Percentiles rank a stretch among this genome's conserved stretches.
Evolutionary conservation across 352 stramenopile species (phyloP).

Genomic region (Phytophthora palmivora): DNA sequence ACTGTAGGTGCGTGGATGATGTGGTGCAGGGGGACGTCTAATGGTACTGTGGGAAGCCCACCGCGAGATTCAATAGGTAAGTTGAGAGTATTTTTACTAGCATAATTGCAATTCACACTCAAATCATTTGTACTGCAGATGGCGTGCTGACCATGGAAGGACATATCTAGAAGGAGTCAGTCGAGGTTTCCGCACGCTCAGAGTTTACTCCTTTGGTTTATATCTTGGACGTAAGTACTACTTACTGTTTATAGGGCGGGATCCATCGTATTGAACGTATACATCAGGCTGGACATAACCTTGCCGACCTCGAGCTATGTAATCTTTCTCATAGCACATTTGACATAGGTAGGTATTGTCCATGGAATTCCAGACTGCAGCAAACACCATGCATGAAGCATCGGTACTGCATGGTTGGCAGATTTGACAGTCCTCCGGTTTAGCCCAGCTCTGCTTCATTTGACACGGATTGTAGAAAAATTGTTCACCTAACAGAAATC

Average conservation of each 20-base stretch:
- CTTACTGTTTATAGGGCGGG: constrained; percentile 42
- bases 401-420: constrained; percentile 40
- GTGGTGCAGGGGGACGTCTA: constrained; percentile 33
- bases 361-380: constrained; percentile 54
- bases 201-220: constrained; percentile 4
- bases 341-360: constrained; percentile 59
- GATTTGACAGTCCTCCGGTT: constrained; percentile 56
- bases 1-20: constrained; percentile 10
- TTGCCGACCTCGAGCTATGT: constrained; percentile 22
- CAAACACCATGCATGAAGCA: constrained; percentile 39
- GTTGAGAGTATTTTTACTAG: constrained; percentile 1
- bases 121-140: constrained; percentile 19
- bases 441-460: constrained; percentile 67
- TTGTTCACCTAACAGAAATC: constrained; percentile 43
- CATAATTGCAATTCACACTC: background rate
- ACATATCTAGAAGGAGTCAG: constrained; percentile 49
- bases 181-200: background rate
- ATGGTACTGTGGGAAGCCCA: constrained; percentile 25
- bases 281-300: constrained; percentile 23
- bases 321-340: constrained; percentile 44
- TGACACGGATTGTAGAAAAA: constrained; percentile 75
- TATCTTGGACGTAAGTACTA: constrained; percentile 11
- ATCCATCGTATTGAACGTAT: constrained; percentile 64
- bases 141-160: constrained; percentile 66
- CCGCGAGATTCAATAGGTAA: constrained; percentile 47